A percentile compares a stretch with the other conserved stretches of the same genome.
phyloP scores from a whole-genome alignment of 306 rosid species.

The Carpinus fangiana region DNA sequence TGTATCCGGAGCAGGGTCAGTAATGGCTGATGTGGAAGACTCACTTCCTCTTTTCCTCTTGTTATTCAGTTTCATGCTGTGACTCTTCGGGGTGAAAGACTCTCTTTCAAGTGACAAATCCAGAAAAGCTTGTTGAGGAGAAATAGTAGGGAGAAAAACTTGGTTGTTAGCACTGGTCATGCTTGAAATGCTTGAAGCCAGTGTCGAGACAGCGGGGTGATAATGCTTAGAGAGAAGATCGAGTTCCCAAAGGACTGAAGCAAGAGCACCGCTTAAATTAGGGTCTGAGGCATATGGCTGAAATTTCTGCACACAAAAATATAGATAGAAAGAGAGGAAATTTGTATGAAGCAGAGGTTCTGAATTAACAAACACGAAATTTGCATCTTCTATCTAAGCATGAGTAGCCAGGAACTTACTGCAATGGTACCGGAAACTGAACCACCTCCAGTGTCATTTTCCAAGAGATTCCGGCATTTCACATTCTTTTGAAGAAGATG shows the following conservation, averaged over 20 bases:
- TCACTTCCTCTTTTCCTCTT: constrained; percentile 51
- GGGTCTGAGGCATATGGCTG: constrained; percentile 83
- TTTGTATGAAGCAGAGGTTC: background rate
- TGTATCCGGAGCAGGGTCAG: constrained; percentile 26
- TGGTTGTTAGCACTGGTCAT: constrained; percentile 61
- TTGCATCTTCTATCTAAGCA: background rate
- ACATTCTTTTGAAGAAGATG: constrained; percentile 92
- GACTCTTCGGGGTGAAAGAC: constrained; percentile 44
- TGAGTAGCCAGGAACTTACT: constrained; percentile 46
- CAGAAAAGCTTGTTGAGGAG: constrained; percentile 77
- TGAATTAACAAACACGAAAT: background rate
- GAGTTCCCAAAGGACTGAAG: constrained; percentile 95
- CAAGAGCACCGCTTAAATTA: constrained; percentile 93
- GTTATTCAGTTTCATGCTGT: constrained; percentile 38
- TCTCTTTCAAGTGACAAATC: constrained; percentile 69
- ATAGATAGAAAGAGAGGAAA: background rate
- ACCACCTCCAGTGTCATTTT: constrained; percentile 95
- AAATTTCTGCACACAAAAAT: constrained; percentile 63
- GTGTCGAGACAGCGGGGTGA: constrained; percentile 69
- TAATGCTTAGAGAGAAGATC: constrained; percentile 74
- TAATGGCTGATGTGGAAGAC: constrained; percentile 30
- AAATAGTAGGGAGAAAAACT: constrained; percentile 47
- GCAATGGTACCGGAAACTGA: constrained; percentile 76
- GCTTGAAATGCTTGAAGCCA: constrained; percentile 63
- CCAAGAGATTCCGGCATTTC: constrained; percentile 91